Base-by-base conservation (phyloP, 805 yeast genomes). In the Wickerhamomyces strasburgensis region DNA sequence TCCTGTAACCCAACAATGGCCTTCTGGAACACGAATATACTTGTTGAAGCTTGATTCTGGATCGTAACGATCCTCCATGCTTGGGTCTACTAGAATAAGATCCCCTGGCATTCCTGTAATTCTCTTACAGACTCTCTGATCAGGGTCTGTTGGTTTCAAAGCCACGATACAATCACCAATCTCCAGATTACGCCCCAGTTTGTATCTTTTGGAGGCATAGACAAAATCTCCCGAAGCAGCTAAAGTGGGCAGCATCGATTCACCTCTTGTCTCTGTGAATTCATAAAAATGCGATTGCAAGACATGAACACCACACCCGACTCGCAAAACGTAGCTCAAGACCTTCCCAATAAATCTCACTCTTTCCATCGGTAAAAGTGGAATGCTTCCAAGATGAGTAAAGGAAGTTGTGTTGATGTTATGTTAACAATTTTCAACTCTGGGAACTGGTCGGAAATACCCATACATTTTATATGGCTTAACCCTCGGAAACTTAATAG, bases 91-190 rank as follows among this genome's bases (percentile, higher is more conserved):
- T 37, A 82, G 57, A 4, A 93, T 75, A 14, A 80, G 54, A 64
- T 90, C 98, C 1, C 98, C 98, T 0, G 97, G 94, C 95, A 90
- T 82, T 0, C 98, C 98, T 0, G 95, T 81, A 16, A 93, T 80
- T 38, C 99, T 69, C 53, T 93, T 93, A 54, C 98, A 93, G 3
- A 93, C 95, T 38, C 94, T 65, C 51, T 80, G 84, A 14, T 71
- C 69, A 0, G 95, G 94, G 46, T 84, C 89, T 2, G 94, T 84
- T 1, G 99, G 98, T 57, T 93, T 93, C 21, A 74, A 62, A 3
- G 95, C 89, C 26, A 90, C 93, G 2, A 93, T 73, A 38, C 90
- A 72, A 55, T 93, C 98, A 0, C 99, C 99, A 47, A 81, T 74
- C 29, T 70, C 58, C 5, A 87, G 56, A n/a, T 68, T 68, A 39